Conservation (phyloP, 2,329 filamentous ascomycete genomes). For the Leptographium procerum region DNA sequence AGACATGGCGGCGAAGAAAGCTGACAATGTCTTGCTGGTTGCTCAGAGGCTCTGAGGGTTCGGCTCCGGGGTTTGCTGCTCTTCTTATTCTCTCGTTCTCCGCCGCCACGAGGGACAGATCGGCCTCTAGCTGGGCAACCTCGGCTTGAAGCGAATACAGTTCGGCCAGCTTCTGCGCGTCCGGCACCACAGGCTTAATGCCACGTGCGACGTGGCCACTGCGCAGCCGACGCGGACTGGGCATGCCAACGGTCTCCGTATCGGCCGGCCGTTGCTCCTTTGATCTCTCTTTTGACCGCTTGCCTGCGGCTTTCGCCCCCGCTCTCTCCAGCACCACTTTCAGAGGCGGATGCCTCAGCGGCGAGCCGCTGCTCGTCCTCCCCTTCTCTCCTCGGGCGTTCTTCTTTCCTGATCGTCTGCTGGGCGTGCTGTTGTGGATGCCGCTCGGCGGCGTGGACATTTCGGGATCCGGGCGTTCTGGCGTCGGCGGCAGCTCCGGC, state of each 20-base stretch:
- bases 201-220: slow-evolving; percentile 25
- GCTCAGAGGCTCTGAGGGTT: slow-evolving; percentile 16
- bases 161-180: slow-evolving; percentile 37
- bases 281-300: slow-evolving; percentile 1
- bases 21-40: slow-evolving; percentile 25
- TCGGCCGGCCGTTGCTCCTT: not conserved
- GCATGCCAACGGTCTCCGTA: not conserved
- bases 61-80: slow-evolving; percentile 20
- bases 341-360: slow-evolving; percentile 31
- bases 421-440: slow-evolving; percentile 46
- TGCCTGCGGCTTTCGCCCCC: not conserved
- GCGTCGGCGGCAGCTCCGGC: slow-evolving; percentile 52
- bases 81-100: slow-evolving; percentile 44
- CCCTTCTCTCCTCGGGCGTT: slow-evolving; percentile 13
- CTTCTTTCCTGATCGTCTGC: slow-evolving; percentile 33
- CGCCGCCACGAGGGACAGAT: slow-evolving; percentile 43
- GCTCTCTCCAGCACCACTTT: not conserved
- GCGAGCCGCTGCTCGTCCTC: slow-evolving; percentile 23
- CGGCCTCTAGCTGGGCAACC: slow-evolving; percentile 42
- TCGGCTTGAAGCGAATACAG: slow-evolving; percentile 44
- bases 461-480: slow-evolving; percentile 38
- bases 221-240: not conserved
- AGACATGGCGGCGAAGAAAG: slow-evolving; percentile 29
- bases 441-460: slow-evolving; percentile 44
- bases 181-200: slow-evolving; percentile 27